phyloP scores from a whole-genome alignment of 768 basidiomycete species.

The Tulasnella sp. region DNA sequence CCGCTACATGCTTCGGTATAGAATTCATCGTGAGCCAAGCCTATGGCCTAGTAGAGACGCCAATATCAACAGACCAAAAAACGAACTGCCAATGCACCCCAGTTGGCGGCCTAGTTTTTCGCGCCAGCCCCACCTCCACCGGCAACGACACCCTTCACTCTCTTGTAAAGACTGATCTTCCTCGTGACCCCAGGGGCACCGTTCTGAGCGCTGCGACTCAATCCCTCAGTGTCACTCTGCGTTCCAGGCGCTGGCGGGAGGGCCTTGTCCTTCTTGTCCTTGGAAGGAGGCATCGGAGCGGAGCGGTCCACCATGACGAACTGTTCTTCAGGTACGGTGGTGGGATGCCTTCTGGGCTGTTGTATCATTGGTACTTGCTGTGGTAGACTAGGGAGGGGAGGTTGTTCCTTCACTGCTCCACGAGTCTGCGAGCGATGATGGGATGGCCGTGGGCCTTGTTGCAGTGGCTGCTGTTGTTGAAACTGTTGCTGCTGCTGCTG shows the following conservation, averaged over 20 bases:
- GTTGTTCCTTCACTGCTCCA: constrained; percentile 28
- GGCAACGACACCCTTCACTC: constrained; percentile 55
- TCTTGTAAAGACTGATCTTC: constrained; percentile 72
- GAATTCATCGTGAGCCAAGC: too few relatives aligned
- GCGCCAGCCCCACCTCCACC: constrained; percentile 5
- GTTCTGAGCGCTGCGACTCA: constrained; percentile 18
- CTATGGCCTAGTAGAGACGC: too few relatives aligned
- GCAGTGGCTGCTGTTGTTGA: not conserved
- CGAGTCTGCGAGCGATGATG: too few relatives aligned
- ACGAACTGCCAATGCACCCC: too few relatives aligned
- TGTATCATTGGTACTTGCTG: not conserved
- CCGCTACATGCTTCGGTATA: too few relatives aligned
- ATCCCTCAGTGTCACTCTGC: too few relatives aligned
- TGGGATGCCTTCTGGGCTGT: not conserved
- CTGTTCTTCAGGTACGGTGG: constrained; percentile 1
- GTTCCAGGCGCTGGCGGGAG: constrained; percentile 36
- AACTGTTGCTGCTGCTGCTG: not conserved
- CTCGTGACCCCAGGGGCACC: constrained; percentile 44
- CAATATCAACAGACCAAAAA: too few relatives aligned
- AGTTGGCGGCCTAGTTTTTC: not conserved
- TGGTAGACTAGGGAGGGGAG: constrained; percentile 35
- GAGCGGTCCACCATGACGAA: constrained; percentile 56
- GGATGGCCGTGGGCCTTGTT: constrained; percentile 30
- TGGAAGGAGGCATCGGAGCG: constrained; percentile 14
- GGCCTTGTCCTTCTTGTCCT: constrained; percentile 55